Percentiles rank a stretch among this genome's conserved stretches.
Evolutionary conservation across 176 grass and related monocot species (phyloP).

Genomic region (Olyra latifolia): DNA sequence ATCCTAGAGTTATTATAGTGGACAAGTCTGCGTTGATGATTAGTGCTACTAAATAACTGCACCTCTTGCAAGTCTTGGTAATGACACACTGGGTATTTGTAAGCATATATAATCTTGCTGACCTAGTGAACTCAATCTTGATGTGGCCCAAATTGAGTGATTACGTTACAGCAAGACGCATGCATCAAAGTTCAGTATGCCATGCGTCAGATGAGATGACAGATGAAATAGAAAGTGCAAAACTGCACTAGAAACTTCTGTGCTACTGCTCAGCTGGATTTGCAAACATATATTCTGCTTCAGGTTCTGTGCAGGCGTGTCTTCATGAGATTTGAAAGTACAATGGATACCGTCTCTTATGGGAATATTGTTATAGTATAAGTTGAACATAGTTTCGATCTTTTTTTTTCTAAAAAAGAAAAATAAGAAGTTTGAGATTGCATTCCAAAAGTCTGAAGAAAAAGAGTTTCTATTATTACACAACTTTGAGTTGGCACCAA

Average conservation of each 20-base stretch:
- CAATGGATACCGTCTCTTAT: no score
- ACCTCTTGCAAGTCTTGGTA: background rate
- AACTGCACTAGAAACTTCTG: conserved; percentile 15
- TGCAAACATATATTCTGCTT: background rate
- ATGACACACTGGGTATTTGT: background rate
- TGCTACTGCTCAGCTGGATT: background rate
- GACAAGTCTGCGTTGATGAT: conserved; percentile 17
- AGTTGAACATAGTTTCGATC: background rate
- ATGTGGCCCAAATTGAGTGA: background rate
- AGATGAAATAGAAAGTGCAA: background rate
- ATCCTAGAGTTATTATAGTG: conserved; percentile 32
- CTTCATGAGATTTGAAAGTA: background rate
- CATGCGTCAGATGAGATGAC: background rate
- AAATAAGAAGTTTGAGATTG: background rate
- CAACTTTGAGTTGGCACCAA: conserved; percentile 38
- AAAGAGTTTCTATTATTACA: background rate
- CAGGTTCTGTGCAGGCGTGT: background rate
- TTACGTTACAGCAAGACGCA: background rate
- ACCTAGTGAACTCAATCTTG: conserved; percentile 1
- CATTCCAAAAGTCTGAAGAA: conserved; percentile 11
- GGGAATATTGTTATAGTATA: background rate
- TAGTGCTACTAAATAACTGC: conserved; percentile 21
- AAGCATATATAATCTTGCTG: background rate
- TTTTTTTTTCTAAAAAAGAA: background rate
- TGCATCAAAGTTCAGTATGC: conserved; percentile 1